Conservation (phyloP, 2,329 filamentous ascomycete species). For the Fusarium sp. region DNA sequence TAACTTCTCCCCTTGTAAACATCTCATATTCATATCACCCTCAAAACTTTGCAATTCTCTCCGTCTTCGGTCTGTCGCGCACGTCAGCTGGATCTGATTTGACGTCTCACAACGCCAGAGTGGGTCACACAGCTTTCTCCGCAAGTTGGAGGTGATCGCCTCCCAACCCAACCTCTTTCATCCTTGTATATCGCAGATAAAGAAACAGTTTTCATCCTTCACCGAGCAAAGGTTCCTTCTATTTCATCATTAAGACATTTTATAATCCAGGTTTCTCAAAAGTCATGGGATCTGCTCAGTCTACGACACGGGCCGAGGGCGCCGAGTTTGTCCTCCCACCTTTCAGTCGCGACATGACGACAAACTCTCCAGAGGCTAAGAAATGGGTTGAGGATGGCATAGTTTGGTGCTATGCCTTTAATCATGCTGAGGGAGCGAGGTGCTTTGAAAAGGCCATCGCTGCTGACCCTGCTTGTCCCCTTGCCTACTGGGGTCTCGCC, state of each 20-base stretch:
- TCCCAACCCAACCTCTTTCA: conserved; percentile 20
- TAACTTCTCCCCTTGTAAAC: not conserved
- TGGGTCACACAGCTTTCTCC: conserved; percentile 36
- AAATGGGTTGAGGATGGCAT: conserved; percentile 76
- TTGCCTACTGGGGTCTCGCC: conserved; percentile 76
- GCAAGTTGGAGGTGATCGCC: conserved; percentile 31
- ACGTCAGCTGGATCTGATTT: conserved; percentile 38
- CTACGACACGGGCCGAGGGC: conserved; percentile 13
- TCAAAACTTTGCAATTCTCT: not conserved
- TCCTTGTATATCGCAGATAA: not conserved
- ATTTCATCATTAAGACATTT: not conserved
- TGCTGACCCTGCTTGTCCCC: conserved; percentile 65
- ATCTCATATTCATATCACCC: not conserved
- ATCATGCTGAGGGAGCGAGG: conserved; percentile 73
- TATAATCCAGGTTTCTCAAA: not conserved
- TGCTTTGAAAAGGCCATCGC: conserved; percentile 71
- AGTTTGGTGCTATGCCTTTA: conserved; percentile 77
- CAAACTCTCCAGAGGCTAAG: conserved; percentile 63
- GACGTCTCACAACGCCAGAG: conserved; percentile 30
- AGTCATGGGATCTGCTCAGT: conserved; percentile 25
- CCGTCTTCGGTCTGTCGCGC: conserved; percentile 25
- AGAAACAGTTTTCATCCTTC: not conserved
- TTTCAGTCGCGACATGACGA: conserved; percentile 61
- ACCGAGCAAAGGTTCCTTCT: not conserved
- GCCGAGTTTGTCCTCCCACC: conserved; percentile 41